Evolutionary conservation across 2,329 filamentous ascomycete genomes (phyloP).

Genomic region (Penicillium sp.): DNA sequence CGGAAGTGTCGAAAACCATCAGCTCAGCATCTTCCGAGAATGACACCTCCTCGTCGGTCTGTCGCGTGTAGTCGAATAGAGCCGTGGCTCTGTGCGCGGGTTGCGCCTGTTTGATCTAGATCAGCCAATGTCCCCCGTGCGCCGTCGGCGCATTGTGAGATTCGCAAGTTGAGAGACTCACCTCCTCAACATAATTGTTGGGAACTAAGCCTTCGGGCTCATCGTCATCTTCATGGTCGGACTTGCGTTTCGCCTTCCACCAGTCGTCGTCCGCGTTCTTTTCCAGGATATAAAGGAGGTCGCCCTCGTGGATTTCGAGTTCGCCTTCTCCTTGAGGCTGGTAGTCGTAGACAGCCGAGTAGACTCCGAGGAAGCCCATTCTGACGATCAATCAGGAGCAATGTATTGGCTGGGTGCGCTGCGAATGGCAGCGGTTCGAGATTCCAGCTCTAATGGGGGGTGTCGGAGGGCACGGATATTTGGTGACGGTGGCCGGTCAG

Average conservation of each 20-base stretch:
- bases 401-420: constrained; percentile 10
- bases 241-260: constrained; percentile 97
- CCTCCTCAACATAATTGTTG: constrained; percentile 93
- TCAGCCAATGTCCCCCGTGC: not conserved
- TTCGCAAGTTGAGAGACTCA: constrained; percentile 48
- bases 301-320: constrained; percentile 80
- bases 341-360: constrained; percentile 91
- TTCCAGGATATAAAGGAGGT: constrained; percentile 84
- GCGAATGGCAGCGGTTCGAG: constrained; percentile 12
- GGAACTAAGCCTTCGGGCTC: constrained; percentile 89
- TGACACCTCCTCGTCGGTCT: constrained; percentile 96
- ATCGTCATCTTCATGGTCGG: constrained; percentile 78
- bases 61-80: constrained; percentile 96
- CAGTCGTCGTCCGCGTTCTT: constrained; percentile 79
- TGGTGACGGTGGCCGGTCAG: constrained; percentile 21
- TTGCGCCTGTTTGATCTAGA: constrained; percentile 54
- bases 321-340: constrained; percentile 82
- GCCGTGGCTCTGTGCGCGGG: constrained; percentile 74
- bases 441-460: constrained; percentile 14
- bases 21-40: constrained; percentile 86
- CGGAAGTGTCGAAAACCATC: constrained; percentile 83
- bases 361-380: constrained; percentile 93
- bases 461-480: constrained; percentile 15
- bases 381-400: constrained; percentile 16
- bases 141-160: not conserved